Conservation (phyloP, 805 yeast genomes). For the Zygosaccharomyces gambellarensis region DNA sequence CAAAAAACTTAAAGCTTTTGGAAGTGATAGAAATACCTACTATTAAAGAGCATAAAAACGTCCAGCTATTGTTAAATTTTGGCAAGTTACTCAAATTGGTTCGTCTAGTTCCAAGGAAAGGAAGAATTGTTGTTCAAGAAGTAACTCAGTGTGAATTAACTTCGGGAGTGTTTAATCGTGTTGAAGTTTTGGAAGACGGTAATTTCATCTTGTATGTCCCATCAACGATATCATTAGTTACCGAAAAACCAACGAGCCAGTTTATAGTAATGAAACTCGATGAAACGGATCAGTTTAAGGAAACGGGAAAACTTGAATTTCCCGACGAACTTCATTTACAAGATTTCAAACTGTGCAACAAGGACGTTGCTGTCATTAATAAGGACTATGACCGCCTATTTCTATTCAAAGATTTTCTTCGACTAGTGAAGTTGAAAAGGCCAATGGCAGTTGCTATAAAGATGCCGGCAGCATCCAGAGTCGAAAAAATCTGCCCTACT, state of each 20-base stretch:
- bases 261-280: conserved; percentile 1
- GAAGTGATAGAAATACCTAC: conserved; percentile 14
- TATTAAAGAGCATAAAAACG: background rate
- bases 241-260: background rate
- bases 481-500: conserved; percentile 9
- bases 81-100: conserved; percentile 16
- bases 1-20: conserved; percentile 2
- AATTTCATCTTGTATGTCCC: conserved; percentile 3
- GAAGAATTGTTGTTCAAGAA: conserved; percentile 12
- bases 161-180: background rate
- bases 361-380: conserved; percentile 13
- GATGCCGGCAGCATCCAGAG: conserved; percentile 6
- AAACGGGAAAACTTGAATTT: conserved; percentile 4
- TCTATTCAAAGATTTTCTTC: conserved; percentile 10
- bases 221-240: background rate
- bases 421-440: background rate
- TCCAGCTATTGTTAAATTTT: conserved; percentile 14
- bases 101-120: conserved; percentile 15
- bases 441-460: conserved; percentile 3
- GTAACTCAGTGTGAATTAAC: conserved; percentile 6
- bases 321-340: conserved; percentile 1
- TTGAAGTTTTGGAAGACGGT: conserved; percentile 8
- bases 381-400: conserved; percentile 9
- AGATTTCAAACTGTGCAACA: conserved; percentile 16
- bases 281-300: conserved; percentile 1